Conservation (phyloP, 768 basidiomycete genomes). For the Hemileccinum impolitum region DNA sequence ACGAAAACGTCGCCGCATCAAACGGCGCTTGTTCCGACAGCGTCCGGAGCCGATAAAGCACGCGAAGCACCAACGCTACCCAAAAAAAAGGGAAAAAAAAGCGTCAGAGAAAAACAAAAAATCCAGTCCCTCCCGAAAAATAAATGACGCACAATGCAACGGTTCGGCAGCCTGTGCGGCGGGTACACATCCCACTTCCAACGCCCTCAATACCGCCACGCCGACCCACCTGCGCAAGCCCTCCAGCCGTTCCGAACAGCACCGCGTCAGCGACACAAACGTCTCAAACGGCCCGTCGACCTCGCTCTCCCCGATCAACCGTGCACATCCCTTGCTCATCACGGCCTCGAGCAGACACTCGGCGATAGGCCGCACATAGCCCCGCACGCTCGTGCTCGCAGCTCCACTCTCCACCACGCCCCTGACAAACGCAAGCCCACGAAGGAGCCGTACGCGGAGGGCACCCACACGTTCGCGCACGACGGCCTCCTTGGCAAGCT, state of each 20-base stretch:
- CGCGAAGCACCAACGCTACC: slow-evolving; percentile 73
- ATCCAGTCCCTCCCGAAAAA: background rate
- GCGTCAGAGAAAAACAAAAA: background rate
- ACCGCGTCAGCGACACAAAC: slow-evolving; percentile 66
- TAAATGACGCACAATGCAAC: slow-evolving; percentile 36
- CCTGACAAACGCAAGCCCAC: slow-evolving; percentile 68
- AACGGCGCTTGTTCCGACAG: slow-evolving; percentile 80
- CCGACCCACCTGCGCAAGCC: slow-evolving; percentile 70
- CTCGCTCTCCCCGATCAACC: slow-evolving; percentile 54
- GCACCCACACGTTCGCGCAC: slow-evolving; percentile 57
- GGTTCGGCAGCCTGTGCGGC: slow-evolving; percentile 72
- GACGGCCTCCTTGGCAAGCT: slow-evolving; percentile 74
- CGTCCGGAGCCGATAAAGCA: slow-evolving; percentile 79
- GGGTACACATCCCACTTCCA: slow-evolving; percentile 64
- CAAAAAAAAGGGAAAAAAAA: background rate
- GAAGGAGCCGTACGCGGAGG: slow-evolving; percentile 52
- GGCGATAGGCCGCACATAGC: slow-evolving; percentile 56
- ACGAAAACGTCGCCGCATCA: slow-evolving; percentile 83
- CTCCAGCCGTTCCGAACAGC: slow-evolving; percentile 73
- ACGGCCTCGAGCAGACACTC: slow-evolving; percentile 63
- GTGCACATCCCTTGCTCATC: slow-evolving; percentile 47
- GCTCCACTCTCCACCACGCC: slow-evolving; percentile 44
- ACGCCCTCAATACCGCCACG: slow-evolving; percentile 76
- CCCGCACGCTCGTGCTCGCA: slow-evolving; percentile 45
- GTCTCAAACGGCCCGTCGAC: slow-evolving; percentile 52